A percentile compares a stretch with the other conserved stretches of the same genome.
phyloP scores from a whole-genome alignment of 805 yeast species.

The Hanseniaspora meyeri region DNA sequence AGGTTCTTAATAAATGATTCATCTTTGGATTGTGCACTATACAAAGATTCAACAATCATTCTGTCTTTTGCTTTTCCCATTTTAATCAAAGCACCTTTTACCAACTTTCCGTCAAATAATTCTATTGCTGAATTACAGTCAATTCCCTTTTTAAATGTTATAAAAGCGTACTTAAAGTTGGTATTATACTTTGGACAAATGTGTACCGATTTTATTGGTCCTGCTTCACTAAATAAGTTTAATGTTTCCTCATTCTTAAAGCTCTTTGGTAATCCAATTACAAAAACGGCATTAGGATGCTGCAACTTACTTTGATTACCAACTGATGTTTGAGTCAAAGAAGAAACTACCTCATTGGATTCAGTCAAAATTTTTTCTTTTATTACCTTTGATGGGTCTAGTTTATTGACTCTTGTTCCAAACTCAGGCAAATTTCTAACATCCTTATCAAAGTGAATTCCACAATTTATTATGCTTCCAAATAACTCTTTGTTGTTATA shows the following conservation, averaged over 20 bases:
- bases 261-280: slow-evolving; percentile 27
- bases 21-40: not conserved
- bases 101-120: slow-evolving; percentile 22
- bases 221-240: slow-evolving; percentile 24
- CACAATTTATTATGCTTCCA: slow-evolving; percentile 29
- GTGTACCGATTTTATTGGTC: slow-evolving; percentile 28
- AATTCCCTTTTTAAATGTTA: slow-evolving; percentile 31
- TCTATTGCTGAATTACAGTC: slow-evolving; percentile 30
- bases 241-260: slow-evolving; percentile 25
- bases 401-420: slow-evolving; percentile 20
- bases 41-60: not conserved
- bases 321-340: not conserved
- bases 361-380: slow-evolving; percentile 17
- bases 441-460: slow-evolving; percentile 32
- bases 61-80: slow-evolving; percentile 15
- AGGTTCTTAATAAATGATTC: not conserved
- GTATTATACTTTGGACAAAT: slow-evolving; percentile 22
- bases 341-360: slow-evolving; percentile 13
- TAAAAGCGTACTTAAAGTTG: slow-evolving; percentile 30
- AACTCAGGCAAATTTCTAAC: slow-evolving; percentile 27
- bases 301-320: slow-evolving; percentile 14
- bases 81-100: slow-evolving; percentile 22
- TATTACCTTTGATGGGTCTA: slow-evolving; percentile 17
- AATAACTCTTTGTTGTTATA: slow-evolving; percentile 24
- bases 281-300: slow-evolving; percentile 27